Conservation (phyloP, 371 early-diverging fungal genomes). For the Rhizomucor miehei region DNA sequence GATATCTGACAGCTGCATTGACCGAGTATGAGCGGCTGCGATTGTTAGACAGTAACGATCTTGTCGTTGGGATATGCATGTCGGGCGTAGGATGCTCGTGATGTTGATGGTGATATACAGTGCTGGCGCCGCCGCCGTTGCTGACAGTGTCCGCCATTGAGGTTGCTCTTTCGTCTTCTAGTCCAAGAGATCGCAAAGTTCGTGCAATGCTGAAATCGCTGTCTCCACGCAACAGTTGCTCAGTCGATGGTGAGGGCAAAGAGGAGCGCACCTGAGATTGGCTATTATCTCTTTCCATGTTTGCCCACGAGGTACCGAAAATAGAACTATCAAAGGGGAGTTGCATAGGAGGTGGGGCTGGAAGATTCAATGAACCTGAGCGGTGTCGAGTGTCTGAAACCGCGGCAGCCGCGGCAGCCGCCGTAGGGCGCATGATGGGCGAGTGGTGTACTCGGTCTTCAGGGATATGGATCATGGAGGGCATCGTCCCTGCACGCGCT, state of each 20-base stretch:
- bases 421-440: slow-evolving; percentile 14
- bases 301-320: slow-evolving; percentile 62
- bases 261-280: slow-evolving; percentile 9
- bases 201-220: slow-evolving; percentile 66
- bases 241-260: slow-evolving; percentile 53
- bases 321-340: slow-evolving; percentile 64
- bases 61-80: slow-evolving; percentile 15
- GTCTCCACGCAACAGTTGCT: slow-evolving; percentile 56
- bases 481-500: slow-evolving; percentile 79
- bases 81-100: slow-evolving; percentile 26
- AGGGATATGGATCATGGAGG: slow-evolving; percentile 57
- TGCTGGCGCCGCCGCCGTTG: slow-evolving; percentile 3
- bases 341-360: slow-evolving; percentile 52
- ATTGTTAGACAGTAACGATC: slow-evolving; percentile 34
- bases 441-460: slow-evolving; percentile 30
- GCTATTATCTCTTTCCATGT: slow-evolving; percentile 28
- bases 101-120: slow-evolving; percentile 30
- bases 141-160: slow-evolving; percentile 7
- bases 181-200: slow-evolving; percentile 72
- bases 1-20: slow-evolving; percentile 61
- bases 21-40: slow-evolving; percentile 76
- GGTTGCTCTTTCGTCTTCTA: slow-evolving; percentile 58
- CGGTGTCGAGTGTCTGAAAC: slow-evolving; percentile 31
- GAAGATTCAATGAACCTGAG: slow-evolving; percentile 60
- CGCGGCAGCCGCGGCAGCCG: slow-evolving; percentile 8